Evolutionary conservation across 1,139 yeast species (phyloP).

Genomic region (Wickerhamomyces sp.): DNA sequence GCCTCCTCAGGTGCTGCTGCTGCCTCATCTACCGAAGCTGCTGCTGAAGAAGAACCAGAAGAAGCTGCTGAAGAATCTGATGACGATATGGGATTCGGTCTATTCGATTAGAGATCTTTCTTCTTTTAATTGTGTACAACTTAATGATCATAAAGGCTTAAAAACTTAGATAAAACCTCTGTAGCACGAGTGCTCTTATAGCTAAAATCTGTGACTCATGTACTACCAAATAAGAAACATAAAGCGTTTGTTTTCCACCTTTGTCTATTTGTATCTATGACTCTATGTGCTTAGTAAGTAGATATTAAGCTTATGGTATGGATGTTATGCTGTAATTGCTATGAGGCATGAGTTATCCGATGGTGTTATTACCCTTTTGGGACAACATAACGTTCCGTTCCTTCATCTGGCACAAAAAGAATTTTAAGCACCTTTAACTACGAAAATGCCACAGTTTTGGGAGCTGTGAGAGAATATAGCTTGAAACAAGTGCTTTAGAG

Average conservation of each 20-base stretch:
- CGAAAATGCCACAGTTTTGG: constrained; percentile 3
- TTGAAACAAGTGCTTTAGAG: too few species aligned
- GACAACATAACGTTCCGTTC: constrained; percentile 5
- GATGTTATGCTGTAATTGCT: too few species aligned
- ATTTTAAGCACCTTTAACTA: not conserved
- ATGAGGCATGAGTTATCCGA: not conserved
- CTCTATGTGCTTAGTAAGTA: too few species aligned
- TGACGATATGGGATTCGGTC: constrained; percentile 87
- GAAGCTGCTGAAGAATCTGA: constrained; percentile 59
- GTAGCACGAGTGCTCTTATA: too few species aligned
- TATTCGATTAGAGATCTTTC: constrained; percentile 59
- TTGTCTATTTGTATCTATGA: too few species aligned
- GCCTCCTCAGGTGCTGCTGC: constrained; percentile 50
- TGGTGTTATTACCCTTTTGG: not conserved
- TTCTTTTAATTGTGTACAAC: constrained; percentile 3
- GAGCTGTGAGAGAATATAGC: not conserved
- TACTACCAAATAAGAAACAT: too few species aligned
- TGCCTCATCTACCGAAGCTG: constrained; percentile 49
- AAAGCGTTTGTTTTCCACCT: too few species aligned
- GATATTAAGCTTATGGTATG: too few species aligned
- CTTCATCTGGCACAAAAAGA: constrained; percentile 5
- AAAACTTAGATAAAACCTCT: too few species aligned
- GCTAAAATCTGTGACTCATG: too few species aligned
- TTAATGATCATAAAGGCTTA: constrained; percentile 5
- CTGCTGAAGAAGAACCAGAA: constrained; percentile 56